phyloP scores from a whole-genome alignment of 2,329 filamentous ascomycete species.

The Diaporthe capsici region DNA sequence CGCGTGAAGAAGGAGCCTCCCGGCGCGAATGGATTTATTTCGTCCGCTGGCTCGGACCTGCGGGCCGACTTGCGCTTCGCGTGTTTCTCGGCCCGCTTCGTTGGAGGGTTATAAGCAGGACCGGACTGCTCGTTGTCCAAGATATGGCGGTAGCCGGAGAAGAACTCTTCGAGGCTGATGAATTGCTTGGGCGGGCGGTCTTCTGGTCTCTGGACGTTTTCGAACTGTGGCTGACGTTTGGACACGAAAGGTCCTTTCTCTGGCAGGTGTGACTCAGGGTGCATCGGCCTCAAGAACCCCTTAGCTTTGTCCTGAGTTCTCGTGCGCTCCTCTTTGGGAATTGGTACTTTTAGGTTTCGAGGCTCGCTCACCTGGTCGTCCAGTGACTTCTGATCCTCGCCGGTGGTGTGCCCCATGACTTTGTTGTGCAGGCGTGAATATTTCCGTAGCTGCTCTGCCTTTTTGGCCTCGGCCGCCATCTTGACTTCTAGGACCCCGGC shows the following conservation, averaged over 20 bases:
- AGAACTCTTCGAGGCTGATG: conserved; percentile 17
- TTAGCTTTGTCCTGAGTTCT: background rate
- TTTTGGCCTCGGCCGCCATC: background rate
- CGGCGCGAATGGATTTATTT: background rate
- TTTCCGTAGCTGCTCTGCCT: background rate
- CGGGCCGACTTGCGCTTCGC: background rate
- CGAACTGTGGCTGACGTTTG: background rate
- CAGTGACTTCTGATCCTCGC: no score
- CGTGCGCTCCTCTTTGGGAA: background rate
- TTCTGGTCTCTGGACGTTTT: background rate
- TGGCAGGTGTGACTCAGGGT: background rate
- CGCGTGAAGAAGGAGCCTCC: conserved; percentile 6
- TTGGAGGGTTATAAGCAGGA: background rate
- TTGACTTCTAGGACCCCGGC: conserved; percentile 17
- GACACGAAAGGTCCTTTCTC: conserved; percentile 28
- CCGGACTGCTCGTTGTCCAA: background rate
- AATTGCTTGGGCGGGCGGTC: background rate
- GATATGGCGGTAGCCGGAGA: conserved; percentile 14
- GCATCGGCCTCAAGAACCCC: conserved; percentile 13
- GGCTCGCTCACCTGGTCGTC: conserved; percentile 4
- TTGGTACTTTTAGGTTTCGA: conserved; percentile 20
- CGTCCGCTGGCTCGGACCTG: background rate
- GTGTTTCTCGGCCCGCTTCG: background rate
- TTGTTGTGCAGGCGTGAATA: background rate
- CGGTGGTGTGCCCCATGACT: background rate